These are phyloP conservation scores for Lathyrus tuberosus DNA, from an alignment of 306 rosid species.

Conservation along the genomic window DNA sequence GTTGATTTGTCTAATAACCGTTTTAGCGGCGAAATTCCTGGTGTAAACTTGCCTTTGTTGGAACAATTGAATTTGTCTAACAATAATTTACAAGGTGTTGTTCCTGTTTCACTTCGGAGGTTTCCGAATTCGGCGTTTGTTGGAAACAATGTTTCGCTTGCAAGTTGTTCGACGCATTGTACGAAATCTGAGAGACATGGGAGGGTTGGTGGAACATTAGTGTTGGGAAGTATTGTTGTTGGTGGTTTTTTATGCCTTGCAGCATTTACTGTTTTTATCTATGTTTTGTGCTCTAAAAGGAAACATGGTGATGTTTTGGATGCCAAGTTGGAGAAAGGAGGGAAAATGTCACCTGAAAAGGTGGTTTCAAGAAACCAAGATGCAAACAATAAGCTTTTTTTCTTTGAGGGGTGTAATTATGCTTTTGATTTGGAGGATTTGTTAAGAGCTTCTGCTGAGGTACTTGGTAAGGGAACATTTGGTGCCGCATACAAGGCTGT, in stretches of 20 bases:
- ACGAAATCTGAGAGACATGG: slow-evolving; percentile 45
- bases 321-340: slow-evolving; percentile 62
- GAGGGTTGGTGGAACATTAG: slow-evolving; percentile 34
- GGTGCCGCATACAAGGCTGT: slow-evolving; percentile 84
- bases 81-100: slow-evolving; percentile 60
- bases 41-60: slow-evolving; percentile 47
- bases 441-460: slow-evolving; percentile 93
- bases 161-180: slow-evolving; percentile 13
- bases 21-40: slow-evolving; percentile 72
- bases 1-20: slow-evolving; percentile 64
- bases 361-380: slow-evolving; percentile 70
- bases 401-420: slow-evolving; percentile 80
- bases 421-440: slow-evolving; percentile 95
- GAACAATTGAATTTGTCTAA: slow-evolving; percentile 55
- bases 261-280: slow-evolving; percentile 53
- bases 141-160: slow-evolving; percentile 66
- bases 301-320: slow-evolving; percentile 45
- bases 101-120: slow-evolving; percentile 66
- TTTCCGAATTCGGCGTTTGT: slow-evolving; percentile 63
- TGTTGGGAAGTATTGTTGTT: slow-evolving; percentile 59
- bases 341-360: slow-evolving; percentile 83
- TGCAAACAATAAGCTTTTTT: slow-evolving; percentile 68
- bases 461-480: slow-evolving; percentile 87
- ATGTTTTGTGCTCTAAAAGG: slow-evolving; percentile 63
- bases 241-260: slow-evolving; percentile 57